A percentile compares a stretch with the other conserved stretches of the same genome.
phyloP scores from a whole-genome alignment of 352 stramenopile genomes.

The Pythium guiyangense region DNA sequence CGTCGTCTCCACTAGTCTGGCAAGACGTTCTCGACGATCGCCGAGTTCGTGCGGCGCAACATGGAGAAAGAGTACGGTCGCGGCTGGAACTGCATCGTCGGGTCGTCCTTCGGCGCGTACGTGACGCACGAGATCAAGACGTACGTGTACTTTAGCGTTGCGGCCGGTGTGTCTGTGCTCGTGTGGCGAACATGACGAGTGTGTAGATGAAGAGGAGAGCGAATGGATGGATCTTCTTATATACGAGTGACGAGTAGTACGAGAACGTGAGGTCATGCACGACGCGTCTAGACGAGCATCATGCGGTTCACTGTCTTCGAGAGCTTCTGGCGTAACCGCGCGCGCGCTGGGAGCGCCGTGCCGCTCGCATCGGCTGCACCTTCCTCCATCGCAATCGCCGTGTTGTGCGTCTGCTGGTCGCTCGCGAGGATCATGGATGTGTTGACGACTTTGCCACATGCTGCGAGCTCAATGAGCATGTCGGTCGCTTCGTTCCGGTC shows the following conservation, averaged over 20 bases:
- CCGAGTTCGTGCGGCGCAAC: conserved; percentile 87
- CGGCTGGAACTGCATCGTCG: conserved; percentile 93
- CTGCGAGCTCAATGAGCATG: conserved; percentile 63
- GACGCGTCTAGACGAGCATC: conserved; percentile 33
- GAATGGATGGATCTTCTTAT: conserved; percentile 1
- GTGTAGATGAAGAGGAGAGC: background rate
- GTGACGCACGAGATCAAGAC: conserved; percentile 96
- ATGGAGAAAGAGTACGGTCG: conserved; percentile 92
- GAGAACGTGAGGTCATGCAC: background rate
- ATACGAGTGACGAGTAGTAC: no score
- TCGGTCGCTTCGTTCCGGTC: conserved; percentile 56
- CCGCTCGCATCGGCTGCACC: conserved; percentile 10
- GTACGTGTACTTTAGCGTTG: conserved; percentile 94
- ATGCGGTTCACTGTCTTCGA: conserved; percentile 41
- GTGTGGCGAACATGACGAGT: conserved; percentile 83
- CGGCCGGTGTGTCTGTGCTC: conserved; percentile 88
- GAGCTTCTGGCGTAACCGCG: conserved; percentile 28
- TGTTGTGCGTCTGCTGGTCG: conserved; percentile 20
- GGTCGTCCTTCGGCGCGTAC: conserved; percentile 89
- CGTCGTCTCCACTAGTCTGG: conserved; percentile 42
- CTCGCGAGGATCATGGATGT: conserved; percentile 32
- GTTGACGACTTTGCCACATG: conserved; percentile 61
- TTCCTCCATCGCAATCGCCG: conserved; percentile 37
- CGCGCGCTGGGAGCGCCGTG: conserved; percentile 15
- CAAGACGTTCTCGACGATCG: conserved; percentile 91